These are phyloP conservation scores for Hsuehochloa calcarea DNA, from an alignment of 176 grass and related monocot genomes.

Conservation along the genomic window DNA sequence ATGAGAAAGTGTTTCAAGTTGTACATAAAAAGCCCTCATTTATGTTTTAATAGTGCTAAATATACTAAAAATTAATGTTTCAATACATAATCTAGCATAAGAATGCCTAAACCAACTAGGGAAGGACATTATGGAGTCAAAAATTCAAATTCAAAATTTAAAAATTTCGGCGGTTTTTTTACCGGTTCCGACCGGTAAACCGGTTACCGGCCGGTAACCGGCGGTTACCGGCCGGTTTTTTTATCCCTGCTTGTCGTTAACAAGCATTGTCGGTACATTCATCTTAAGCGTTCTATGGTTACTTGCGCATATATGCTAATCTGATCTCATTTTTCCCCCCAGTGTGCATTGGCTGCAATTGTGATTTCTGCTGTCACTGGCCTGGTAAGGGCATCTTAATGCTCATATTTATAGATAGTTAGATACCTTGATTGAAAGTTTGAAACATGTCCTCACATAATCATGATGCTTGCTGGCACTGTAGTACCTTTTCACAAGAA, in stretches of 20 bases:
- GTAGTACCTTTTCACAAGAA: neutral
- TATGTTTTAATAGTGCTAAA: too few species aligned
- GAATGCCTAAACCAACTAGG: too few species aligned
- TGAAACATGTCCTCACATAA: conserved; percentile 1
- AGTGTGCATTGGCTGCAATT: conserved; percentile 96
- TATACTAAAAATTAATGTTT: too few species aligned
- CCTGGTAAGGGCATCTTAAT: conserved; percentile 62
- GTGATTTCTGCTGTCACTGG: conserved; percentile 96
- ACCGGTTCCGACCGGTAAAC: too few species aligned
- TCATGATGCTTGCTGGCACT: neutral
- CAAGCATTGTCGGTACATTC: neutral
- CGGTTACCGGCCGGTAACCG: too few species aligned
- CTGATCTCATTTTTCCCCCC: neutral
- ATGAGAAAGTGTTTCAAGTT: too few species aligned
- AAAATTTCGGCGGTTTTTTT: too few species aligned
- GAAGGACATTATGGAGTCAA: too few species aligned
- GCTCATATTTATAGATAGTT: neutral
- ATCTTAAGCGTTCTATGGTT: neutral
- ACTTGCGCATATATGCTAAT: conserved; percentile 16
- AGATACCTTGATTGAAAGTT: conserved; percentile 26
- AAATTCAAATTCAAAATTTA: too few species aligned
- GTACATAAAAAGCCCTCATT: too few species aligned
- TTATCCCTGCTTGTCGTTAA: neutral
- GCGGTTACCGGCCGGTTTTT: too few species aligned
- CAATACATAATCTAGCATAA: too few species aligned